Percentiles rank a stretch among this genome's conserved stretches.
Evolutionary conservation across 129 eudicot species (phyloP).

Genomic region (Silybum marianum): DNA sequence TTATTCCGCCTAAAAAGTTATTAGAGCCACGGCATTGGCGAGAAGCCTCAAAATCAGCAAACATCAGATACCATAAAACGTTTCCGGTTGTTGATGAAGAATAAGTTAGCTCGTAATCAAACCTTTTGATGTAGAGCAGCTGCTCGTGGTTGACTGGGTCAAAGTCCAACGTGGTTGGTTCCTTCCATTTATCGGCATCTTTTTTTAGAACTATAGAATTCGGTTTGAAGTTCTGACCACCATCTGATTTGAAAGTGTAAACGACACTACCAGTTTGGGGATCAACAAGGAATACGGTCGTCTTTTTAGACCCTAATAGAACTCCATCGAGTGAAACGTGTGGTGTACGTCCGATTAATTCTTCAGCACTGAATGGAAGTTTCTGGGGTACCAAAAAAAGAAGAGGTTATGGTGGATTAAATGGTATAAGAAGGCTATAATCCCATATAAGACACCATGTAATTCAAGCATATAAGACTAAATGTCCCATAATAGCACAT

Average conservation of each 20-base stretch:
- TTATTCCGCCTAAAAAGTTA: constrained; percentile 37
- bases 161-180: constrained; percentile 25
- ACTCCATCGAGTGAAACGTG: constrained; percentile 58
- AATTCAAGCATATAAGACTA: too few species aligned
- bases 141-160: constrained; percentile 46
- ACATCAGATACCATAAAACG: constrained; percentile 62
- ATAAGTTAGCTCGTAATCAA: constrained; percentile 65
- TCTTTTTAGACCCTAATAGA: constrained; percentile 67
- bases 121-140: constrained; percentile 68
- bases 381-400: constrained; percentile 38
- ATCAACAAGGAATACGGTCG: constrained; percentile 79
- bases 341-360: constrained; percentile 67
- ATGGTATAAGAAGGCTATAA: not conserved
- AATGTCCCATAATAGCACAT: too few species aligned
- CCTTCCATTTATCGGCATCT: constrained; percentile 45
- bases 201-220: constrained; percentile 44
- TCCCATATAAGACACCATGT: not conserved
- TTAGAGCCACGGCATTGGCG: constrained; percentile 57
- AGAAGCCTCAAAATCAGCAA: constrained; percentile 81
- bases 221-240: constrained; percentile 33
- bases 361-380: constrained; percentile 63
- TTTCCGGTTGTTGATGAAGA: constrained; percentile 61
- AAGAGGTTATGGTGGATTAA: constrained; percentile 4
- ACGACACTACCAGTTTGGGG: constrained; percentile 68
- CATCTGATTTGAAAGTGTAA: constrained; percentile 67